Base-by-base conservation (phyloP, 2,329 filamentous ascomycete species). In the Ophiosphaerella korrae region DNA sequence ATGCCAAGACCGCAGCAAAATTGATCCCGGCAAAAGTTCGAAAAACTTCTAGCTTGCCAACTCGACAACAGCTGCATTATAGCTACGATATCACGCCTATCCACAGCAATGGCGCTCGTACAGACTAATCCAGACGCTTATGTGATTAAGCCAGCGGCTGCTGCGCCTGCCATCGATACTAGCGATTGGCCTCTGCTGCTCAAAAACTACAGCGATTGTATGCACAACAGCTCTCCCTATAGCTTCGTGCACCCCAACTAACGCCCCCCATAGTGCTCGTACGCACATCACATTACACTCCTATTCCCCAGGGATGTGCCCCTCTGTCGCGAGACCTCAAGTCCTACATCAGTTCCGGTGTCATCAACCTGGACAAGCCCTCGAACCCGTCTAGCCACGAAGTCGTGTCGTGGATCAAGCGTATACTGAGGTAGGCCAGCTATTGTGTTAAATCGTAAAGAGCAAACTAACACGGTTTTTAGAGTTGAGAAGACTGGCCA, bases 381-480 rank as follows among this genome's bases (percentile, higher is more conserved):
- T 95, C 92, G 45, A 99, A 99, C 81, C 93, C 93, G 47, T 97
- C 92, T 63, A 94, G 89, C 71, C 94, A 99, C 84, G 94, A 99
- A 82, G 94, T 99, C 62, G 94, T 99, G 72, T 93, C 94, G 63
- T 99, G 94, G 94, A 89, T 97, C 67, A 99, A 99, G 88, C 88
- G 93, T 68, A 97, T 97, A 70, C 83, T 99, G 49, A 88, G 89
- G 88, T 92, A 85, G 53, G 40, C 34, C 13, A 21, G 29, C 18
- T 11, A 34, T 37, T 16, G 34, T 26, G 36, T 37, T 35, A n/a
- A 5, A 14, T 42, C 35, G 6, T n/a, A 21, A 35, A 37, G 14
- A 8, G 21, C 5, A 14, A 26, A 48, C 62, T 70, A 57, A 72
- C 41, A 33, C 8, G 3, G 3, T 7, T 11, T 40, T 7, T 50